Conservation (phyloP, 2,329 filamentous ascomycete species). For the Alternaria metachromatica region DNA sequence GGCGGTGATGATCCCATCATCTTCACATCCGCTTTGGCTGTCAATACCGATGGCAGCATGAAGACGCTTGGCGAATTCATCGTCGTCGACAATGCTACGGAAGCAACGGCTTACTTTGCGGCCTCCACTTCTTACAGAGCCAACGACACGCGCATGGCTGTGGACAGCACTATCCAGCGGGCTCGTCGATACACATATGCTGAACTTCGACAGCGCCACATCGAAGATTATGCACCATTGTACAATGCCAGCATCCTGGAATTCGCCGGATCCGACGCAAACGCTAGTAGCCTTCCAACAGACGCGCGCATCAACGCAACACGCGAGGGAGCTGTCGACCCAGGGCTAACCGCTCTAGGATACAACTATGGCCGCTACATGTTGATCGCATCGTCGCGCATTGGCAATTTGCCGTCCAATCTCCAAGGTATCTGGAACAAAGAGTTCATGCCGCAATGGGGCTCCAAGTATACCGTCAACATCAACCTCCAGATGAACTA, state of each 20-base stretch:
- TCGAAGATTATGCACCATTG: conserved; percentile 36
- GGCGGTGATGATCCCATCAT: conserved; percentile 3
- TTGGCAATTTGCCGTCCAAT: conserved; percentile 50
- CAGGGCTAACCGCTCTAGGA: conserved; percentile 41
- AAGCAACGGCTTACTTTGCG: conserved; percentile 48
- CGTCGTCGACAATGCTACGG: conserved; percentile 36
- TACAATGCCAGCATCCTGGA: conserved; percentile 12
- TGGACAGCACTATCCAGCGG: conserved; percentile 28
- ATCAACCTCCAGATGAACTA: conserved; percentile 64
- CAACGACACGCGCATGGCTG: conserved; percentile 31
- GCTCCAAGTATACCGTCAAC: conserved; percentile 59
- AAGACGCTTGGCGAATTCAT: conserved; percentile 6
- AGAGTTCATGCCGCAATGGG: conserved; percentile 54
- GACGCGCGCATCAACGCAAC: conserved; percentile 7
- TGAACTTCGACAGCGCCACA: conserved; percentile 38
- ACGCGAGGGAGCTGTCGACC: conserved; percentile 10
- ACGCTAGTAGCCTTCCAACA: conserved; percentile 3
- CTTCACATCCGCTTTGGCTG: conserved; percentile 3
- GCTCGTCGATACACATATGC: conserved; percentile 27
- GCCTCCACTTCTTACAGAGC: conserved; percentile 52
- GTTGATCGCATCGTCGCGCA: conserved; percentile 45
- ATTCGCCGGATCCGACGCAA: not conserved
- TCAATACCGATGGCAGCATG: conserved; percentile 7
- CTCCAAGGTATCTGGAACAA: conserved; percentile 57
- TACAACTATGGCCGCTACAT: conserved; percentile 52